These are phyloP conservation scores for Discostella stelligera DNA, from an alignment of 352 stramenopile genomes.

Conservation along the genomic window DNA sequence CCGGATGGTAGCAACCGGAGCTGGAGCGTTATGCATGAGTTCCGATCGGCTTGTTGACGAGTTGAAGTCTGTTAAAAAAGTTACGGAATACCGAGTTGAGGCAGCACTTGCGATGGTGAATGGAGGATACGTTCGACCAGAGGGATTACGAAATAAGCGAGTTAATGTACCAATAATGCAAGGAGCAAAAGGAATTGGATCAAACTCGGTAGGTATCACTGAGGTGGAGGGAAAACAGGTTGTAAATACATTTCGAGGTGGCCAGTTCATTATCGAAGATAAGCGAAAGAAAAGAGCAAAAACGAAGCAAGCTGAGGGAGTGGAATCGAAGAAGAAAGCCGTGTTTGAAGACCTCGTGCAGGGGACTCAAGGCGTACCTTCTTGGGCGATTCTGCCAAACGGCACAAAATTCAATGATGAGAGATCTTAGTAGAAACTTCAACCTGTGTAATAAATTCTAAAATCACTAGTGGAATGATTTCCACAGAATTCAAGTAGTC, in stretches of 20 bases:
- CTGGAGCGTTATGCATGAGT: constrained; percentile 71
- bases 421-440: background rate
- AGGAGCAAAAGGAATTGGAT: constrained; percentile 21
- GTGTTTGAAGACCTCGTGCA: constrained; percentile 36
- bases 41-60: constrained; percentile 72
- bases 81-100: constrained; percentile 66
- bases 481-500: no score
- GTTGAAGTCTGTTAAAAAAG: constrained; percentile 72
- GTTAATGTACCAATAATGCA: constrained; percentile 31
- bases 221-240: constrained; percentile 32
- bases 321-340: constrained; percentile 27
- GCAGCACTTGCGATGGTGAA: constrained; percentile 68
- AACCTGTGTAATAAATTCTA: no score
- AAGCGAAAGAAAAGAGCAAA: constrained; percentile 60
- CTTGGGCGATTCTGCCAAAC: constrained; percentile 35
- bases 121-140: constrained; percentile 54
- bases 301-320: background rate
- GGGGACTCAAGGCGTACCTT: constrained; percentile 27
- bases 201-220: constrained; percentile 22
- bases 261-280: constrained; percentile 68
- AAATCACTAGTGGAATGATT: no score
- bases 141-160: constrained; percentile 48
- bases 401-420: constrained; percentile 8
- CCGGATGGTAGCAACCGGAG: constrained; percentile 56
- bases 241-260: constrained; percentile 50